phyloP scores from a whole-genome alignment of 1,139 yeast genomes.

The Suhomyces ambrosiae region DNA sequence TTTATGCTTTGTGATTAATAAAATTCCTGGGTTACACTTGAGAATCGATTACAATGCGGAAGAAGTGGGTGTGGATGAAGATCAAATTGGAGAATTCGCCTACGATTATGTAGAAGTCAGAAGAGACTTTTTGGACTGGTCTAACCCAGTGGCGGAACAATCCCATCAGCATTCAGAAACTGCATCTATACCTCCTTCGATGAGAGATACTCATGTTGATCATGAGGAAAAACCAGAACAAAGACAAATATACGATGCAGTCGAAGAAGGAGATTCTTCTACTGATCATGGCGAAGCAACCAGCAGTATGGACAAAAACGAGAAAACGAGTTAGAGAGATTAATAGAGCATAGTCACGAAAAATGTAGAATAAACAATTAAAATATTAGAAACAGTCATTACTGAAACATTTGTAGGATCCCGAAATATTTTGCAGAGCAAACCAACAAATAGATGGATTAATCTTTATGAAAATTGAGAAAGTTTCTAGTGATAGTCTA shows the following conservation, averaged over 20 bases:
- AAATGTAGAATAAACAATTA: background rate
- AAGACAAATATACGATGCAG: slow-evolving; percentile 10
- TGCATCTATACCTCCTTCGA: slow-evolving; percentile 5
- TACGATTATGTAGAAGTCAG: slow-evolving; percentile 97
- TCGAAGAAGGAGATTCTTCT: slow-evolving; percentile 12
- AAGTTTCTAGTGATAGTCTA: too few species aligned
- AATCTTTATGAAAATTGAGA: too few species aligned
- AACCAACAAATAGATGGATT: too few species aligned
- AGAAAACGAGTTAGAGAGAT: slow-evolving; percentile 1
- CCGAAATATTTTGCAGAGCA: too few species aligned
- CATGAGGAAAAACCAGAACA: slow-evolving; percentile 4
- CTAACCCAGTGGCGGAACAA: slow-evolving; percentile 24
- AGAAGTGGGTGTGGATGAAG: slow-evolving; percentile 90
- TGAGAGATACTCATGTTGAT: slow-evolving; percentile 8
- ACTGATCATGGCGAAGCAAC: slow-evolving; percentile 7
- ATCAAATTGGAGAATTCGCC: slow-evolving; percentile 97
- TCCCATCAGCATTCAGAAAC: slow-evolving; percentile 14
- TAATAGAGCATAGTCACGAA: slow-evolving; percentile 1
- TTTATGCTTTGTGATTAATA: slow-evolving; percentile 71
- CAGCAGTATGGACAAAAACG: slow-evolving; percentile 12
- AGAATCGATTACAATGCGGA: slow-evolving; percentile 86
- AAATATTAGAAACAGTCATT: background rate
- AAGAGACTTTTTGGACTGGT: slow-evolving; percentile 83
- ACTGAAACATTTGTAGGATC: too few species aligned
- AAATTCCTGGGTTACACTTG: slow-evolving; percentile 80